These are phyloP conservation scores for Russula ochroleuca DNA, from an alignment of 768 basidiomycete species.

Conservation along the genomic window DNA sequence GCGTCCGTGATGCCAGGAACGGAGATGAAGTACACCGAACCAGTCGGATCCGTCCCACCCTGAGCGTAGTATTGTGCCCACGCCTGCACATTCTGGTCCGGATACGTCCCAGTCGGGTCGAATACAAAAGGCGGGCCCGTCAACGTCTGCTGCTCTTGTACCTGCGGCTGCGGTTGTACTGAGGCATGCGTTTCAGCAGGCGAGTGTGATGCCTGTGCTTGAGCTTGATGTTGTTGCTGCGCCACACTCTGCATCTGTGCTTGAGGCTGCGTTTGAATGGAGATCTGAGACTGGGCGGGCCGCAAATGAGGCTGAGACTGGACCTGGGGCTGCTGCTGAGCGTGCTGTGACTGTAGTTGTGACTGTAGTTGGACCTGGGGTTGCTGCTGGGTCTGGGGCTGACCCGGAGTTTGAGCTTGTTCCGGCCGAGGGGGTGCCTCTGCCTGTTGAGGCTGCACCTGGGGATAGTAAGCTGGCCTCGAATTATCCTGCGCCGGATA, in stretches of 20 bases:
- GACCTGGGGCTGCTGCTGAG: constrained; percentile 16
- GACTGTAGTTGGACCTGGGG: constrained; percentile 28
- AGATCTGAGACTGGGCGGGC: constrained; percentile 4
- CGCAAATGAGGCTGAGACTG: constrained; percentile 13
- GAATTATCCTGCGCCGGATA: constrained; percentile 27
- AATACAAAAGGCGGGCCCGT: constrained; percentile 50
- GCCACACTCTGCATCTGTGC: constrained; percentile 27
- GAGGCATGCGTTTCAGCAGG: constrained; percentile 33
- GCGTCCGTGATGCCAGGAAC: constrained; percentile 69
- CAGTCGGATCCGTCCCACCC: constrained; percentile 69
- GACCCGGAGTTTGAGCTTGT: constrained; percentile 24
- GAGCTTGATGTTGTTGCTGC: constrained; percentile 25
- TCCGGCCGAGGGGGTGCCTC: constrained; percentile 13
- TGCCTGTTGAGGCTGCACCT: constrained; percentile 17
- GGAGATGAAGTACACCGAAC: constrained; percentile 75
- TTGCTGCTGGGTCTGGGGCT: constrained; percentile 32
- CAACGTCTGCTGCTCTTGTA: constrained; percentile 37
- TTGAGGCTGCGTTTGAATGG: constrained; percentile 36
- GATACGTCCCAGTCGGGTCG: constrained; percentile 62
- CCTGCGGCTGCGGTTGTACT: constrained; percentile 30
- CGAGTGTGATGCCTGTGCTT: constrained; percentile 28
- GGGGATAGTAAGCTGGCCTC: constrained; percentile 26
- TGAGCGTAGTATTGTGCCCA: constrained; percentile 85
- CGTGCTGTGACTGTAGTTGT: background rate
- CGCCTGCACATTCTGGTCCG: constrained; percentile 77